phyloP scores from a whole-genome alignment of 2,329 filamentous ascomycete species.

The Coniochaeta sp. region DNA sequence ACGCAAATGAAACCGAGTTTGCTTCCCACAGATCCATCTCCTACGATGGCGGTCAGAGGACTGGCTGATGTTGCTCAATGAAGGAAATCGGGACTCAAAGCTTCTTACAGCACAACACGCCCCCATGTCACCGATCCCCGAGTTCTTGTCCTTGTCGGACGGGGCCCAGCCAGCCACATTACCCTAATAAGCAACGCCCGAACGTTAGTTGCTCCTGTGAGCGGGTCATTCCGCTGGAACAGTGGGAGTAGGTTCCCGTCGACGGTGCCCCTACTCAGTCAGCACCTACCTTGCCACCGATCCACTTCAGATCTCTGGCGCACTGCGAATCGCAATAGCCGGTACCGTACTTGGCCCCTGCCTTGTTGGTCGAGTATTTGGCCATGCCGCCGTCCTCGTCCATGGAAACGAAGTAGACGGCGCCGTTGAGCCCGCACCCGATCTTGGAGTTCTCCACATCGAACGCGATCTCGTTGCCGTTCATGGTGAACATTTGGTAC shows the following conservation, averaged over 20 bases:
- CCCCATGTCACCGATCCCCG: conserved; percentile 35
- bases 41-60: background rate
- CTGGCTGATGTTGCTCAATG: too few species aligned
- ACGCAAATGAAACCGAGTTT: conserved; percentile 48
- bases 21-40: conserved; percentile 45
- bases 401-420: conserved; percentile 54
- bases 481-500: conserved; percentile 43
- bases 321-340: conserved; percentile 45
- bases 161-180: conserved; percentile 35
- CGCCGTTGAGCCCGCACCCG: conserved; percentile 57
- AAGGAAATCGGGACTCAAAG: too few species aligned
- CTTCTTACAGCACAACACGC: conserved; percentile 36
- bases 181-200: conserved; percentile 22
- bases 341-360: conserved; percentile 46
- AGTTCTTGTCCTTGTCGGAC: conserved; percentile 39
- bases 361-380: conserved; percentile 35
- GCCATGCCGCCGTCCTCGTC: conserved; percentile 41
- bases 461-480: conserved; percentile 54
- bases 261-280: background rate
- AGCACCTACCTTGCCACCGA: conserved; percentile 28
- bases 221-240: background rate
- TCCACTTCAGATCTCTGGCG: conserved; percentile 40
- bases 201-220: background rate
- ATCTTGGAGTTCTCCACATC: conserved; percentile 26
- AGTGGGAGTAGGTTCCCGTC: background rate